Evolutionary conservation across 768 basidiomycete species (phyloP), one percentile per base, ranked within the genome.

Genomic region (Leccinum obscurum): DNA sequence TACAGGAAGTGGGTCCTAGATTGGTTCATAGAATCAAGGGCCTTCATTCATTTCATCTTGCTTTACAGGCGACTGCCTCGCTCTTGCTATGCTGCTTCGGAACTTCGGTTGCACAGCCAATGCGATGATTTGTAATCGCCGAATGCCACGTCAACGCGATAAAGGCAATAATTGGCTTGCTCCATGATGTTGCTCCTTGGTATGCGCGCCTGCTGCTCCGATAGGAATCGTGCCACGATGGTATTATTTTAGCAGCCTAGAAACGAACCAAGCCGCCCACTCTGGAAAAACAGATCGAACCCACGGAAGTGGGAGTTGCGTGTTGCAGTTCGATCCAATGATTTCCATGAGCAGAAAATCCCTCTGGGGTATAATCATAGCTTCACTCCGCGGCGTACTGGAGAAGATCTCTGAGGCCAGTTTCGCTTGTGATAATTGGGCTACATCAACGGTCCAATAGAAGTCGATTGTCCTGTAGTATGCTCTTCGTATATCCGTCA

Each of bases 171-270:
- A 15, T 35, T 35, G 26, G 58, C n/a, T 8, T 39, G 13, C 28
- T 53, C 52, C 60, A 57, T 58, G 39, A 58, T 55, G 48, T 59
- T 2, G 6, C 41, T 7, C 22, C 6, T 59, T 70, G 67, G 68
- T 49, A 32, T 37, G 58, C 32, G 32, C 10, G 61, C 59, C 54
- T 58, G 20, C 54, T 20, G 20, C 63, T 32, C 60, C 58, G 51
- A 52, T 49, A 46, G 10, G 34, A 10, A 41, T 56, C 37, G 28
- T 52, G 35, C 28, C 60, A 32, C 32, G 57, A 24, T 51, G 34
- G 8, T 14, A 24, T 39, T 13, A 7, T 37, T 32, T 15, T 7
- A 52, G 30, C 57, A 52, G 39, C 50, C 35, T 26, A 28, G 41
- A 60, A 51, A 59, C 56, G 57, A 68, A 60, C 56, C 61, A 8